Evolutionary conservation across 768 basidiomycete species (phyloP), one percentile per base, ranked within the genome.

Genomic region (Multifurca ochricompacta): DNA sequence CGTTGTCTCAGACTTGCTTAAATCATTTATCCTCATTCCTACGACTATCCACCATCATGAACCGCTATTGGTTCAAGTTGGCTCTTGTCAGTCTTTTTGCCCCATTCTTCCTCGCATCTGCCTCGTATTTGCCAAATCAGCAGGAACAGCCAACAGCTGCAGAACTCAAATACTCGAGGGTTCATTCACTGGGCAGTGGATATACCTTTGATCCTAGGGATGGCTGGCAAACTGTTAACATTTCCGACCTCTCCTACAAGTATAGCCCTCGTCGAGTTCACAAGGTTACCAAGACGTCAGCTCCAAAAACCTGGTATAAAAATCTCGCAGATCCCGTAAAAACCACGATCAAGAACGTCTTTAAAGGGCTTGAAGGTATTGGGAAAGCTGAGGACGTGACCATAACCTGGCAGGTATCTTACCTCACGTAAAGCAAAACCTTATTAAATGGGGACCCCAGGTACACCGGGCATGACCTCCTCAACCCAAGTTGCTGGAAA

Each of bases 401-500:
- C 18, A 82, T 86, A 45, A 90, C 87, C 40, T 90, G 87, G 87
- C 87, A 59, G 50, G 69, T 62, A 36, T 19, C 13, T 18, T 25
- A 21, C 23, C 10, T 8, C 18, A 5, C 48, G 36, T 18, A 9
- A 28, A 13, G 14, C 7, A 11, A 39, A 25, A 18, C 23, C 10
- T 34, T 13, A 27, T 27, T 25, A 27, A 3, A 25, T 30, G 30
- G 19, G 36, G 4, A 13, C 27, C 54, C 13, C 56, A 89, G 88
- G 88, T 91, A 91, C 63, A 88, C 85, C 5, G 90, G 90, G 1
- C 73, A 85, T 13, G 90, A 91, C 64, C 74, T 91, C 19, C 61
- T 74, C 61, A 83, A 91, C 63, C 90, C 89, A 1, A 91, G 89
- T 66, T 92, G 90, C 67, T 92, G 89, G 90, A 40, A 75, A 4